phyloP scores from a whole-genome alignment of 306 rosid genomes.

The Rosa multiflora region DNA sequence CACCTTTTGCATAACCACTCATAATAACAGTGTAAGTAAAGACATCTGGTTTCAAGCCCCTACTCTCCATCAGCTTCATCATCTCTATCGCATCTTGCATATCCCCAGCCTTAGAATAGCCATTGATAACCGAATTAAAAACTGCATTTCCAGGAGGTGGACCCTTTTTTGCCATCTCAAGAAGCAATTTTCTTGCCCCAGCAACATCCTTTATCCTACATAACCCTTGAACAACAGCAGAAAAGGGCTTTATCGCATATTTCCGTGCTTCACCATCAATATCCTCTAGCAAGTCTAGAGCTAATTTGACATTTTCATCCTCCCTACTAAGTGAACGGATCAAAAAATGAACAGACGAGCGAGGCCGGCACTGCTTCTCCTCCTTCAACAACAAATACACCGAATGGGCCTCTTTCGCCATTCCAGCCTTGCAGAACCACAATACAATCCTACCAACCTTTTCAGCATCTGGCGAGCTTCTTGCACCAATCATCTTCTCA shows the following conservation, averaged over 20 bases:
- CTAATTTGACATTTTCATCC: constrained; percentile 54
- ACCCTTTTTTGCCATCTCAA: constrained; percentile 62
- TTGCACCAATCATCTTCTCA: constrained; percentile 58
- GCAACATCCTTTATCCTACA: constrained; percentile 58
- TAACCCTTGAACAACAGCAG: constrained; percentile 54
- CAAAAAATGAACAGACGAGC: constrained; percentile 36
- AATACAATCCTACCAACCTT: constrained; percentile 58
- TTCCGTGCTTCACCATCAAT: constrained; percentile 41
- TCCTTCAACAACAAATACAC: constrained; percentile 55
- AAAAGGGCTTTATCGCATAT: constrained; percentile 57
- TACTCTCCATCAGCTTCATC: constrained; percentile 59
- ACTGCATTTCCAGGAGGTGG: constrained; percentile 84
- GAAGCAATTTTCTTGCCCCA: constrained; percentile 58
- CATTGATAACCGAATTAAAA: constrained; percentile 66
- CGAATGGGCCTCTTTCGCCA: constrained; percentile 48
- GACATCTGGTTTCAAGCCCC: constrained; percentile 87
- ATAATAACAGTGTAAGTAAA: constrained; percentile 66
- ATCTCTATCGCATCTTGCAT: constrained; percentile 58
- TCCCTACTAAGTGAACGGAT: constrained; percentile 45
- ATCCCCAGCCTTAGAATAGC: constrained; percentile 59
- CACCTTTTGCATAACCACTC: constrained; percentile 68
- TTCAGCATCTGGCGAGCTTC: constrained; percentile 47
- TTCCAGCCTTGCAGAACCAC: constrained; percentile 66
- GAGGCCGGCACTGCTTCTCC: constrained; percentile 36
- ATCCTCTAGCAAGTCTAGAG: constrained; percentile 53